phyloP scores from a whole-genome alignment of 371 early-diverging fungal species.

The Rhizopus microsporus region DNA sequence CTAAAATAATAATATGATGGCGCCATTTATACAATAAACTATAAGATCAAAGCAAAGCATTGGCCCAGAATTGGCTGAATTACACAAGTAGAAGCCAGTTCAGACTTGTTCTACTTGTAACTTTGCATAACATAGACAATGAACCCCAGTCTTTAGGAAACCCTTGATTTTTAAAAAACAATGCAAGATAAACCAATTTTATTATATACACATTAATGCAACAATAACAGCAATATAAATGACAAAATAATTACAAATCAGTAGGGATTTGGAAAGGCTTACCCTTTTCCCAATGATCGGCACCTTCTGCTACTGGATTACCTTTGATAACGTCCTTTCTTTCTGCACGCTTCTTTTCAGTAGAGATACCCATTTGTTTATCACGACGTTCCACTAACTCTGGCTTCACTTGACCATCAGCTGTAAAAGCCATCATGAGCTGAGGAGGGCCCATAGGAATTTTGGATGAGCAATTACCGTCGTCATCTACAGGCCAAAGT shows the following conservation, averaged over 20 bases:
- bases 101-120: too few species aligned
- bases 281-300: constrained; percentile 2
- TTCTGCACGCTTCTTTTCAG: neutral
- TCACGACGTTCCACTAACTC: neutral
- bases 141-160: too few species aligned
- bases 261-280: neutral
- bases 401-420: constrained; percentile 20
- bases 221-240: too few species aligned
- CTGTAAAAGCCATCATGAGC: constrained; percentile 24
- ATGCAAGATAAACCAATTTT: neutral
- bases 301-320: neutral
- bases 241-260: neutral
- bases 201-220: too few species aligned
- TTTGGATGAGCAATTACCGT: constrained; percentile 12
- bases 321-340: constrained; percentile 1
- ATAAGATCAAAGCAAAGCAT: too few species aligned
- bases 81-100: too few species aligned
- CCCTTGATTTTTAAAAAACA: too few species aligned
- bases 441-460: constrained; percentile 26
- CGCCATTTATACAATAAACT: too few species aligned
- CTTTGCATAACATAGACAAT: too few species aligned
- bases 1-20: too few species aligned
- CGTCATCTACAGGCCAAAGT: constrained; percentile 38
- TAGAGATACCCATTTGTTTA: neutral
- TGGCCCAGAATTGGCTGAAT: too few species aligned